phyloP scores from a whole-genome alignment of 2,329 filamentous ascomycete genomes.

The Dothideomycetidae sp. region DNA sequence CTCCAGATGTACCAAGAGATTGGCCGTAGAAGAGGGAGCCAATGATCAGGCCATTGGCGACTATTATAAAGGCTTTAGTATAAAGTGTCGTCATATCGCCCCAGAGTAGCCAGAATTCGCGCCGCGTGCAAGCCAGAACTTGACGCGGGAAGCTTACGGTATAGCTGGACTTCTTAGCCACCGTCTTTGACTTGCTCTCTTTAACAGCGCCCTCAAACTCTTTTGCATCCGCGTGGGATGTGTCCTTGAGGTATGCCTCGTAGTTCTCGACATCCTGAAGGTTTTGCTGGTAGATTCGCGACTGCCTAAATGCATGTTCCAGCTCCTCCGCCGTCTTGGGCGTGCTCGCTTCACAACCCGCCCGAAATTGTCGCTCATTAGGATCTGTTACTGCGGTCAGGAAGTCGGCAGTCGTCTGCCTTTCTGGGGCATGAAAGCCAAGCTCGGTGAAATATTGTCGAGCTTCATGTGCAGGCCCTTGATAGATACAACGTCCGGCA shows the following conservation, averaged over 20 bases:
- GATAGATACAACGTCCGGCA: conserved; percentile 53
- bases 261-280: conserved; percentile 48
- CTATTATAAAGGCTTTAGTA: conserved; percentile 67
- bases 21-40: conserved; percentile 65
- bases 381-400: conserved; percentile 63
- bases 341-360: conserved; percentile 49
- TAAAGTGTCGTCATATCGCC: conserved; percentile 62
- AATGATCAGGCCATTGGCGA: conserved; percentile 60
- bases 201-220: conserved; percentile 52
- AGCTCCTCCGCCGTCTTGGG: conserved; percentile 58
- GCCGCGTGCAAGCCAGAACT: conserved; percentile 51
- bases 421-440: conserved; percentile 45
- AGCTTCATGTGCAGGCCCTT: conserved; percentile 47
- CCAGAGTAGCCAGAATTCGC: conserved; percentile 66
- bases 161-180: conserved; percentile 55
- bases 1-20: conserved; percentile 43
- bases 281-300: conserved; percentile 45
- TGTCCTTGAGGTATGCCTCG: conserved; percentile 42
- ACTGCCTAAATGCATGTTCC: conserved; percentile 51
- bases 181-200: conserved; percentile 51
- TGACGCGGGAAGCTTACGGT: conserved; percentile 62
- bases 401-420: conserved; percentile 64
- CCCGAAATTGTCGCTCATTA: conserved; percentile 52
- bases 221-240: conserved; percentile 45
- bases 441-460: conserved; percentile 52